Evolutionary conservation across 352 stramenopile genomes (phyloP).

Genomic region (Plasmopara muralis): DNA sequence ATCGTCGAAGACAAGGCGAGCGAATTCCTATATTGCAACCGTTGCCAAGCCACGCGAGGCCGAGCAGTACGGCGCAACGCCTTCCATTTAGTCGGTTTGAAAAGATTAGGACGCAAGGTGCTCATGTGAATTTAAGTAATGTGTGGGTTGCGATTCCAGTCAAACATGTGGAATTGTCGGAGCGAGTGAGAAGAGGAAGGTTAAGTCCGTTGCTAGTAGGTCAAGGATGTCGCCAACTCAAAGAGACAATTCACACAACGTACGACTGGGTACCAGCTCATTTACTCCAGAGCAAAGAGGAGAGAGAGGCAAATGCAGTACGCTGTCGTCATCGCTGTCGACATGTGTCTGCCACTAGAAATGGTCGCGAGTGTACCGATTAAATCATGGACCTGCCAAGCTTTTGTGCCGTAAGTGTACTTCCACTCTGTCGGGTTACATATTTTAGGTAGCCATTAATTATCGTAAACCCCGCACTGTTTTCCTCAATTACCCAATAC

Average conservation of each 20-base stretch:
- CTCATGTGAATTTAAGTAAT: slow-evolving; percentile 45
- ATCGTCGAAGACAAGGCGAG: slow-evolving; percentile 8
- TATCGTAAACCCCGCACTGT: too few relatives aligned
- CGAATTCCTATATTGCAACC: slow-evolving; percentile 32
- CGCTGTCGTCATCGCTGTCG: neutral
- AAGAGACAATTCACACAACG: slow-evolving; percentile 26
- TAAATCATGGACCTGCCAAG: slow-evolving; percentile 2
- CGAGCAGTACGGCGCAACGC: slow-evolving; percentile 32
- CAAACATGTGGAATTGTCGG: slow-evolving; percentile 11
- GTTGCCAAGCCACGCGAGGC: slow-evolving; percentile 23
- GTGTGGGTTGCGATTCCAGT: slow-evolving; percentile 60
- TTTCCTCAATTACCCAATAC: too few relatives aligned
- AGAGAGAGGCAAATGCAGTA: slow-evolving; percentile 9
- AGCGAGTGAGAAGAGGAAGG: slow-evolving; percentile 1
- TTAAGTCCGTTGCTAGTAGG: slow-evolving; percentile 18
- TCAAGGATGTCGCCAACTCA: slow-evolving; percentile 11
- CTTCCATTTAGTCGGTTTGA: slow-evolving; percentile 45
- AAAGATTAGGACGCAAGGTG: slow-evolving; percentile 31
- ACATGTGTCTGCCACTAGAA: slow-evolving; percentile 3
- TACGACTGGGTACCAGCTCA: slow-evolving; percentile 58
- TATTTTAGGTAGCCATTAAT: too few relatives aligned
- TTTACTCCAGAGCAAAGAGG: slow-evolving; percentile 29
- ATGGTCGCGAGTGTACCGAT: slow-evolving; percentile 10
- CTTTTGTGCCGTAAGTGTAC: neutral
- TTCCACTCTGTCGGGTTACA: neutral